phyloP scores from a whole-genome alignment of 495 filamentous ascomycete genomes.

The Penicillium simplicissimum region DNA sequence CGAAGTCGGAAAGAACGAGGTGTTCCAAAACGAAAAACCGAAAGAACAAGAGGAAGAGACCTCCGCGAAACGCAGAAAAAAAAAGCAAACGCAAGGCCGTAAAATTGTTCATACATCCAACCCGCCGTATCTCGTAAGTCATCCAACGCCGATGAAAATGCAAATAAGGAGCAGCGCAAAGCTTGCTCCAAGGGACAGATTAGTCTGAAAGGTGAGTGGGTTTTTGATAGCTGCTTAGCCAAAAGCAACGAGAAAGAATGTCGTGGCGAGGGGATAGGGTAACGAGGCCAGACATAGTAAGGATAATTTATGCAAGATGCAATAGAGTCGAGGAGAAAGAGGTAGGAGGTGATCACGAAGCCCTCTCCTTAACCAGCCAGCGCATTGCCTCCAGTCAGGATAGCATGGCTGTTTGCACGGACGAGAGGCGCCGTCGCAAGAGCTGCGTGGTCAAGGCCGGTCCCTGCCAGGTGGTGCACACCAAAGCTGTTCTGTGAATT shows the following conservation, averaged over 20 bases:
- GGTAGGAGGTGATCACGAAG: neutral
- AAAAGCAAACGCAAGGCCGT: conserved; percentile 28
- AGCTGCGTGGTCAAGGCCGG: conserved; percentile 39
- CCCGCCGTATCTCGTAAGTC: conserved; percentile 44
- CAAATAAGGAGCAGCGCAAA: conserved; percentile 10
- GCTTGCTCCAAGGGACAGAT: conserved; percentile 5
- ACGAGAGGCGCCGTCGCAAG: conserved; percentile 40
- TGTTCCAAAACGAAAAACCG: conserved; percentile 9
- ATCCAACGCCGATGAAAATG: conserved; percentile 47
- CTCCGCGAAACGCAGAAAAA: conserved; percentile 30
- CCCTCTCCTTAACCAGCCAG: conserved; percentile 36
- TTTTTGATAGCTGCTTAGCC: neutral
- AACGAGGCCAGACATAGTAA: neutral
- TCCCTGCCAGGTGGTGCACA: conserved; percentile 28
- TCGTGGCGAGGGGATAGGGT: neutral
- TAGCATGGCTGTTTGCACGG: conserved; percentile 48
- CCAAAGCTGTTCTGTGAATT: conserved; percentile 35
- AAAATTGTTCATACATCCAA: conserved; percentile 52
- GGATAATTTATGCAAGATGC: neutral
- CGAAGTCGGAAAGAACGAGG: conserved; percentile 17
- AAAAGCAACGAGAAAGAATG: neutral
- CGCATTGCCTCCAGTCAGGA: conserved; percentile 53
- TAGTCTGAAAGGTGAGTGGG: neutral
- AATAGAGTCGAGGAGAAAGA: neutral
- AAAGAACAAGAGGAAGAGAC: conserved; percentile 31